These are phyloP conservation scores for Teunomyces cretensis DNA, from an alignment of 805 yeast species.

Conservation along the genomic window DNA sequence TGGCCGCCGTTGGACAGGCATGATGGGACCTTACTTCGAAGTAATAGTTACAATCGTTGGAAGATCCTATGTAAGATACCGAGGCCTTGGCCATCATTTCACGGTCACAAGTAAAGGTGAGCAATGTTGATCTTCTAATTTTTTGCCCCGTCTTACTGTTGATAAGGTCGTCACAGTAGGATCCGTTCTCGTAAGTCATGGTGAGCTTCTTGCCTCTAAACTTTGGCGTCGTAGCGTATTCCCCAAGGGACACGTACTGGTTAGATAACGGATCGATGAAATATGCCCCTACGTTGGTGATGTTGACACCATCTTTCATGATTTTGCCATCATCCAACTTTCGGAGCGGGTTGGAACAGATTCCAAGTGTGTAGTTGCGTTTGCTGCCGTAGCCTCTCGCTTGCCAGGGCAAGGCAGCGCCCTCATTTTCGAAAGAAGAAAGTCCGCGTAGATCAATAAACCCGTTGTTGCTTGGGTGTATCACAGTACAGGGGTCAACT, in stretches of 20 bases:
- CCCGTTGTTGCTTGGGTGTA: slow-evolving; percentile 43
- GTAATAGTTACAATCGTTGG: slow-evolving; percentile 76
- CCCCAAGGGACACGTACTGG: slow-evolving; percentile 45
- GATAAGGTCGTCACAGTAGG: slow-evolving; percentile 46
- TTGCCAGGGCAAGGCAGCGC: slow-evolving; percentile 53
- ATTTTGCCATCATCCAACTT: slow-evolving; percentile 38
- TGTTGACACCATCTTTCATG: slow-evolving; percentile 42
- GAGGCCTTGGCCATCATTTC: slow-evolving; percentile 66
- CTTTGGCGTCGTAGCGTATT: slow-evolving; percentile 56
- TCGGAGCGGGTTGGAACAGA: slow-evolving; percentile 47
- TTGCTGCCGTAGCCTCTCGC: slow-evolving; percentile 71
- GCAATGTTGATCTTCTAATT: slow-evolving; percentile 58
- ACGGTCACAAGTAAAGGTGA: slow-evolving; percentile 77
- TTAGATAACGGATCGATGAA: slow-evolving; percentile 38
- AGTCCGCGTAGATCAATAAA: slow-evolving; percentile 53
- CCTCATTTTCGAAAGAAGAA: slow-evolving; percentile 47
- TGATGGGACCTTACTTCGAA: slow-evolving; percentile 83
- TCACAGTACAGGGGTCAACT: slow-evolving; percentile 39
- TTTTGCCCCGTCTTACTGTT: slow-evolving; percentile 44
- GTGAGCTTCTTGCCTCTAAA: slow-evolving; percentile 73
- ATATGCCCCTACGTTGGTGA: slow-evolving; percentile 42
- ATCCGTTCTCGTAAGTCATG: slow-evolving; percentile 70
- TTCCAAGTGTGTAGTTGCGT: slow-evolving; percentile 64
- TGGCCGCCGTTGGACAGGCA: slow-evolving; percentile 81
- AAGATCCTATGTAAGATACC: slow-evolving; percentile 66